Conservation (phyloP, 495 filamentous ascomycete species). For the Hyaloscypha finlandica region DNA sequence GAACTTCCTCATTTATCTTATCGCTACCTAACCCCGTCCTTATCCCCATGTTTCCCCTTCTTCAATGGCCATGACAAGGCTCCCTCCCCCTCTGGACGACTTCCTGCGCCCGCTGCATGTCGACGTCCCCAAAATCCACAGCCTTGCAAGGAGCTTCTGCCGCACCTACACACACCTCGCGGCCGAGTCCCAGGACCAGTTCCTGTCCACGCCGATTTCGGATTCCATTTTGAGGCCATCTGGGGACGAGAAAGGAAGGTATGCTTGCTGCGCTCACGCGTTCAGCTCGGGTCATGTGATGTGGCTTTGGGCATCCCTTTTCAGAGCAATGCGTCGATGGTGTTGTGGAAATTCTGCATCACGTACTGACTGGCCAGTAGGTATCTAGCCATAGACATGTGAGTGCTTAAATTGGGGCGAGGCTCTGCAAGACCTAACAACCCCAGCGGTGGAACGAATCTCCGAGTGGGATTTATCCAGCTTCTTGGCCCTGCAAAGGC, state of each 20-base stretch:
- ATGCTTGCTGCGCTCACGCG: constrained; percentile 26
- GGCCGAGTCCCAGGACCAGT: constrained; percentile 66
- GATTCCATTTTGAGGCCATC: constrained; percentile 54
- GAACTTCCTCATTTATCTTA: not conserved
- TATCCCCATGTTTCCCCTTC: constrained; percentile 2
- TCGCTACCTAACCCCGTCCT: too few relatives aligned
- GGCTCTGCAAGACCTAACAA: constrained; percentile 10
- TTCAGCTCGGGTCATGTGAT: constrained; percentile 6
- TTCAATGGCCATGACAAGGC: constrained; percentile 33
- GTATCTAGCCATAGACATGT: constrained; percentile 78
- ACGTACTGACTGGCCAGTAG: constrained; percentile 39
- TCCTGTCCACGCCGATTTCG: constrained; percentile 78
- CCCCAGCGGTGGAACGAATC: constrained; percentile 69
- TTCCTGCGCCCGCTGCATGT: constrained; percentile 49
- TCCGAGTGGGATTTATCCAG: constrained; percentile 78
- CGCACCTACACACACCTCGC: constrained; percentile 64
- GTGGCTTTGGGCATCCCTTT: not conserved
- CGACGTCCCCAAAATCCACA: constrained; percentile 50
- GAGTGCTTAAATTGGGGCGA: constrained; percentile 26
- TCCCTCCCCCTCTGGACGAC: constrained; percentile 38
- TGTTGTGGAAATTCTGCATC: not conserved
- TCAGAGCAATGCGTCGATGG: not conserved
- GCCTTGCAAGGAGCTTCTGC: constrained; percentile 62
- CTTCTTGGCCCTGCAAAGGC: constrained; percentile 51
- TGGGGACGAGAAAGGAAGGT: constrained; percentile 62